Base-by-base conservation (phyloP, 1,139 yeast species). In the Pichia sp. region DNA sequence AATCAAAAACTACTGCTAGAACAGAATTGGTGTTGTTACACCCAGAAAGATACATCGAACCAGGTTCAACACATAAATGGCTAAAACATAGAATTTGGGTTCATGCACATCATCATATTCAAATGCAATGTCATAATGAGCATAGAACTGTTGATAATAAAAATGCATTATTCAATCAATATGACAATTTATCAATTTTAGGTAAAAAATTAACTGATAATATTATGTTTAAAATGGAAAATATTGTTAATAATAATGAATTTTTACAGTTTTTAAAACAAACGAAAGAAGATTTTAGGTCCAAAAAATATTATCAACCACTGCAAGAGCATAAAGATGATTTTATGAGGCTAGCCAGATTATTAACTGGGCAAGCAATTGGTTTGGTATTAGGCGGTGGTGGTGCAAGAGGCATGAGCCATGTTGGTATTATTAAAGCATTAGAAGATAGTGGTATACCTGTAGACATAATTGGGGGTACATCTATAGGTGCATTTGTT, bases 361-460 rank as follows among this genome's bases (percentile, higher is more conserved):
- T 92, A 12, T 66, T 92, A 26, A 86, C 97, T 0, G 95, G 96
- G 16, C 89, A 89, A 61, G 96, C 96, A 0, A 87, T 92, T 33
- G 98, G 97, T 0, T 69, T 92, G 22, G 97, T 92, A 3, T 70
- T 92, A 8, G 98, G 98, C 4, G 98, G 98, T 12, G 98, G 98
- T 38, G 98, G 98, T 29, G 96, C 98, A 0, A 73, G 98, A 55
- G 98, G 98, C 1, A 74, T 92, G 16, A 78, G 96, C 8, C 98
- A 92, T 60, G 74, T 90, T 40, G 98, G 98, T 6, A 83, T 92
- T 4, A 78, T 92, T n/a, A 79, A 82, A 43, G 96, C 97, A 0
- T 67, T 92, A n/a, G 97, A 92, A 61, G 94, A 86, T 53, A 80
- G 80, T 48, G 97, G 97, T 0, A 86, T 92, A 9, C 98, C 98